Evolutionary conservation across 1,139 yeast species (phyloP), one percentile per base, ranked within the genome.

Genomic region (Wickerhamomyces sp.): DNA sequence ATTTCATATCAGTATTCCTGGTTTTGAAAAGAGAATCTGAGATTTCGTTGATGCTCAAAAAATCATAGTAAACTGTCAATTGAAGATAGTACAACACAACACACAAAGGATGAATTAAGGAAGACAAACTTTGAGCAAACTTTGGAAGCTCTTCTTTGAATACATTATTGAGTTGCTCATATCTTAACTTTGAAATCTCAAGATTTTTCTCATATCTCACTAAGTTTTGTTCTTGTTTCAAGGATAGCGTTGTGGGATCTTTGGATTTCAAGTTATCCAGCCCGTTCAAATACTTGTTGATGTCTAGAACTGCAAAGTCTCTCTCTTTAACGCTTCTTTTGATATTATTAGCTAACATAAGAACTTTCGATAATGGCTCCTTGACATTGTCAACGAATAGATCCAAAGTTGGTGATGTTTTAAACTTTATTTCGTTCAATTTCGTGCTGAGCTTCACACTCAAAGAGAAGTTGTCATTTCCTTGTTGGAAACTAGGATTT

Each of bases 91-190:
- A 68, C 6, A 65, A 46, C 23, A 58, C 7, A 51, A 49, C 41
- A 57, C 63, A 31, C 60, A 47, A 15, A 54, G 53, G 62, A 15
- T 52, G 52, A n/a, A 65, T 47, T 23, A 63, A 40, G 4, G 51
- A 36, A 7, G 54, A 46, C 0, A 66, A 57, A 14, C 68, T 53
- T 5, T 52, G 45, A 42, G 71, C 63, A 37, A 72, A 68, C 5
- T 42, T 44, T 0, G 78, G 77, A 4, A 75, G 56, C 29, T 73
- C 77, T 15, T 45, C 47, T 46, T 74, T 72, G 46, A 75, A 60
- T 4, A 49, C 37, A 2, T 55, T 48, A 53, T 75, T 75, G 26
- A 64, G 48, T 9, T 44, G 45, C 2, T 67, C 67, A 53, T 69
- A 76, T 39, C 61, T 63, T 8, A 46, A 46, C 39, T 62, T 62